Conservation (phyloP, 306 rosid genomes). For the Acmispon strigosus region DNA sequence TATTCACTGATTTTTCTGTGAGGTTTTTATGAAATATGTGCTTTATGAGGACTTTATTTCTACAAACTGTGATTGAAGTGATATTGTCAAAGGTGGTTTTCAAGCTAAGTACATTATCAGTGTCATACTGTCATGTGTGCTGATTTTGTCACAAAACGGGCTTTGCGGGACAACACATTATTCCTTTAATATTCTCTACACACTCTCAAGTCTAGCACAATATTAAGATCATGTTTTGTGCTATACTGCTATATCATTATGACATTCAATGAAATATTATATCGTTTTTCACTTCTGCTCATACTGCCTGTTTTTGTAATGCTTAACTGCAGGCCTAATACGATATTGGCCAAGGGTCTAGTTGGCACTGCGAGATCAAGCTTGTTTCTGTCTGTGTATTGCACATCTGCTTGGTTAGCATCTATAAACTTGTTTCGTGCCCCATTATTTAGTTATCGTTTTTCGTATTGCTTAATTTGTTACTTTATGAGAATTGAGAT, state of each 20-base stretch:
- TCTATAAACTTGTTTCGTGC: slow-evolving; percentile 9
- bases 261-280: not conserved
- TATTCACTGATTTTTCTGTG: not conserved
- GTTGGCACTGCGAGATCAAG: slow-evolving; percentile 95
- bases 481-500: not conserved
- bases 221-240: slow-evolving; percentile 1
- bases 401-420: slow-evolving; percentile 87
- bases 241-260: not conserved
- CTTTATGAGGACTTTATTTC: not conserved
- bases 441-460: not conserved
- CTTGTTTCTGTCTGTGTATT: slow-evolving; percentile 83
- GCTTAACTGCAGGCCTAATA: slow-evolving; percentile 53
- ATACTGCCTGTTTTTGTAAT: slow-evolving; percentile 9
- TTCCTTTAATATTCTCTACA: slow-evolving; percentile 17
- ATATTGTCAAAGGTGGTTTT: not conserved
- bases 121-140: not conserved
- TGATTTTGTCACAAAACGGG: slow-evolving; percentile 6
- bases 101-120: not conserved
- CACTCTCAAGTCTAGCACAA: not conserved
- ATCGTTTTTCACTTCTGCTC: not conserved
- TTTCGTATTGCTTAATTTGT: not conserved
- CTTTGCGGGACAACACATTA: not conserved
- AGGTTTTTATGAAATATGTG: not conserved
- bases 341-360: slow-evolving; percentile 70
- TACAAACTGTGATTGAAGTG: not conserved